Evolutionary conservation across 129 eudicot species (phyloP), one percentile per base, ranked within the genome.

Genomic region (Helianthus tuberosus): DNA sequence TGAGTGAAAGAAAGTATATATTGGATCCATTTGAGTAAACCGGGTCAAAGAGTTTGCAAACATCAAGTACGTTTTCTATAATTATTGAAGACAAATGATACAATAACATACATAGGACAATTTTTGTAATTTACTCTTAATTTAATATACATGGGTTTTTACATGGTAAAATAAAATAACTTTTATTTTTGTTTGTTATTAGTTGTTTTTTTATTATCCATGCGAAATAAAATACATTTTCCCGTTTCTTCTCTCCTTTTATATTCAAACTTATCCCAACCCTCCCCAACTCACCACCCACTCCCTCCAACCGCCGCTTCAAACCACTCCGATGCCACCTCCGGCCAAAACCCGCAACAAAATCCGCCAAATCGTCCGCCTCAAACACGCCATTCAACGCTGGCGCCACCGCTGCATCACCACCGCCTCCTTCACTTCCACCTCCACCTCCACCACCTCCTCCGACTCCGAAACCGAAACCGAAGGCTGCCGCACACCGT

Each of bases 321-420:
- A 44, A 44, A 44, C 48, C 48, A 8, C 48, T 29, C 59, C 81
- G 46, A 89, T 83, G 86, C 81, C 89, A 65, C 85, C 85, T 7
- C 23, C 51, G n/a, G 16, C 68, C 29, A 79, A 75, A 39, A 85
- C 77, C 7, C 73, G 54, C 2, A 84, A 89, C 87, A 84, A 71
- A 71, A 84, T 81, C 58, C 39, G 46, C 52, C 81, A 81, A 71
- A 79, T 87, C 79, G 86, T 84, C 49, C 84, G 92, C 23, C 86
- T 87, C 8, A 87, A 71, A 16, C 87, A 79, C 41, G 83, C 84
- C 25, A 83, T 87, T 68, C 77, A 73, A 8, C 74, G 83, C 1
- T 87, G 92, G 92, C 86, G 84, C 39, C 66, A 23, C 68, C 67
- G 83, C 25, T 32, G 36, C 36, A 32, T 32, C 36, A 32, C 36